These are phyloP conservation scores for Tilletia indica DNA, from an alignment of 1,284 basidiomycete species.

Conservation along the genomic window DNA sequence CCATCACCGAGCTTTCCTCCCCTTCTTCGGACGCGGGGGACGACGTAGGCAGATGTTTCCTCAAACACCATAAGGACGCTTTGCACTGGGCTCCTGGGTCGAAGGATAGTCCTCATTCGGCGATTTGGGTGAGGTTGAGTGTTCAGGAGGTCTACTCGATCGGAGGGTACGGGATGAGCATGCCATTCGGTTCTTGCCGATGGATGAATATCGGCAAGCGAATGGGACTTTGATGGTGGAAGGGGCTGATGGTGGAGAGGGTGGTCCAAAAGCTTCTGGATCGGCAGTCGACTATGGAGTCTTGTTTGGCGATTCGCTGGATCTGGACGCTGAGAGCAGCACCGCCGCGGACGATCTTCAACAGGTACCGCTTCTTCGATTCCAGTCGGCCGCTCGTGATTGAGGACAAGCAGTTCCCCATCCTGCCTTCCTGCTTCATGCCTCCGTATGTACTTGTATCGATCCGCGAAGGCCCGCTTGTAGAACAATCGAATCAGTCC, in stretches of 20 bases:
- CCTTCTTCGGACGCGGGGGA: conserved; percentile 14
- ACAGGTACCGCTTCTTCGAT: too few relatives aligned
- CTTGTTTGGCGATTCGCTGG: too few relatives aligned
- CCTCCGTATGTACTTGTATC: too few relatives aligned
- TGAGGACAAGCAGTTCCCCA: too few relatives aligned
- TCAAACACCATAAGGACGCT: conserved; percentile 41
- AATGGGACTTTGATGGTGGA: not conserved
- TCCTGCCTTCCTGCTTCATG: too few relatives aligned
- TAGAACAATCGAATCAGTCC: too few relatives aligned
- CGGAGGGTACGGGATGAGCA: conserved; percentile 55
- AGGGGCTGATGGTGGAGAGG: not conserved
- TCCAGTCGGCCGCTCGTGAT: too few relatives aligned
- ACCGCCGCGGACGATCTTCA: too few relatives aligned
- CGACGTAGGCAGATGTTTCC: conserved; percentile 34
- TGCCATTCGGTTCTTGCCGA: conserved; percentile 46
- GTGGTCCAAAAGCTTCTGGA: too few relatives aligned
- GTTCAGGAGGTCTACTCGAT: conserved; percentile 46
- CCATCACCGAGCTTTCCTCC: conserved; percentile 32
- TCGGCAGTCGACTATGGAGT: too few relatives aligned
- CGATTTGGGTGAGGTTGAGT: conserved; percentile 45
- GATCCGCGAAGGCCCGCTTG: too few relatives aligned
- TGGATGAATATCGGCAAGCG: conserved; percentile 26
- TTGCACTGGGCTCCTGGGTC: conserved; percentile 44
- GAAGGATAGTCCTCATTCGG: conserved; percentile 42
- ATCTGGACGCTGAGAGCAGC: too few relatives aligned